Base-by-base conservation (phyloP, 2,329 filamentous ascomycete genomes). In the Arachnomyces sp. region DNA sequence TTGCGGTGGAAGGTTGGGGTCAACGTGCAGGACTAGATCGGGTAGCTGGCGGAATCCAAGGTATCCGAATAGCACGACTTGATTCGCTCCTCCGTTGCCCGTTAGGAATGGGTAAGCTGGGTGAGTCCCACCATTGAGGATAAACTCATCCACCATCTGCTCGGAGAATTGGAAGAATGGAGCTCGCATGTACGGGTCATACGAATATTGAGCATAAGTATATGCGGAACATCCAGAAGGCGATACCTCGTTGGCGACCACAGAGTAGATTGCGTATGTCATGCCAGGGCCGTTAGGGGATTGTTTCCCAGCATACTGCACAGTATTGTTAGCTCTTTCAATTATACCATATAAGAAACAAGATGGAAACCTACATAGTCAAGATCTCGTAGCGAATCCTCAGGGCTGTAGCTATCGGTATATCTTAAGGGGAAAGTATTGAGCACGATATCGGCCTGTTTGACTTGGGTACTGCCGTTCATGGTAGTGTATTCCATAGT, bases 91-190 rank as follows among this genome's bases (percentile, higher is more conserved):
- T 14, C 81, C 81, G 52, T 81, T 76, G 3, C 81, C 81, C 0
- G 81, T 85, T 16, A 84, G 60, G 63, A 85, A 85, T 0, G 81
- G 81, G 50, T 74, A 85, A 0, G 81, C 81, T 0, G 81, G 79
- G 44, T 83, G 77, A 0, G 77, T 79, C 28, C 77, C 77, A 13
- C 80, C 81, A 40, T 84, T 84, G 1, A 63, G 56, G 12, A 63
- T 63, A 42, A 68, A 71, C 46, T 81, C 68, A 50, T 85, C 81
- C 14, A 76, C 57, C 34, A 81, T 64, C 54, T 85, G 81, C 50
- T 85, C 81, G 0, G 79, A 83, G 57, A 82, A 79, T 48, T 83
- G 79, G 58, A 76, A 83, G 70, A 78, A 84, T 0, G 81, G 81
- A 0, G 72, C 76, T 12, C 81, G 70, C 0, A 73, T 64, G 49